Evolutionary conservation across 306 rosid species (phyloP).

Genomic region (Citrullus colocynthis): DNA sequence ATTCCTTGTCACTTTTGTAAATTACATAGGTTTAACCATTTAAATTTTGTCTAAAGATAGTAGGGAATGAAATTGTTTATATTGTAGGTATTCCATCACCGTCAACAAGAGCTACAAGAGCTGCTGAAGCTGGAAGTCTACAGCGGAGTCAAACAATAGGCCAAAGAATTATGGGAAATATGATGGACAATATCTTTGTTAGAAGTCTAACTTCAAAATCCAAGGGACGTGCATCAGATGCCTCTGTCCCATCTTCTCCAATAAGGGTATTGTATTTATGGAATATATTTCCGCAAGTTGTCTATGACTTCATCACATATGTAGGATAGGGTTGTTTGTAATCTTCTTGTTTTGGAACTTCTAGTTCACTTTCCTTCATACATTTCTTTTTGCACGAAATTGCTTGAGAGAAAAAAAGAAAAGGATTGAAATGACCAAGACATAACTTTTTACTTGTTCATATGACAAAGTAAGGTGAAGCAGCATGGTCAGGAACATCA

Average conservation of each 20-base stretch:
- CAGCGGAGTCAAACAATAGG: constrained; percentile 83
- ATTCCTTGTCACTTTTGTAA: not conserved
- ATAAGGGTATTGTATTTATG: constrained; percentile 34
- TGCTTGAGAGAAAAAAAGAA: not conserved
- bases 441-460: not conserved
- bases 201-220: constrained; percentile 82
- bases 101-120: constrained; percentile 44
- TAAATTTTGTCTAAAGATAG: constrained; percentile 2
- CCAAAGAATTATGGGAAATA: constrained; percentile 87
- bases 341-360: not conserved
- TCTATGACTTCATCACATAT: not conserved
- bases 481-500: not conserved
- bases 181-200: constrained; percentile 86
- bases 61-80: constrained; percentile 9
- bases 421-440: not conserved
- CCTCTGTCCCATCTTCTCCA: constrained; percentile 81
- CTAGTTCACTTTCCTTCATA: not conserved
- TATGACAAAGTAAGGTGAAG: not conserved
- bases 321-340: not conserved
- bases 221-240: constrained; percentile 44
- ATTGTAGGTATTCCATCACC: constrained; percentile 77
- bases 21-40: not conserved
- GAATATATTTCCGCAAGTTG: not conserved
- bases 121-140: constrained; percentile 52
- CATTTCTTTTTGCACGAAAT: not conserved